Base-by-base conservation (phyloP, 306 rosid species). In the Urtica urens region DNA sequence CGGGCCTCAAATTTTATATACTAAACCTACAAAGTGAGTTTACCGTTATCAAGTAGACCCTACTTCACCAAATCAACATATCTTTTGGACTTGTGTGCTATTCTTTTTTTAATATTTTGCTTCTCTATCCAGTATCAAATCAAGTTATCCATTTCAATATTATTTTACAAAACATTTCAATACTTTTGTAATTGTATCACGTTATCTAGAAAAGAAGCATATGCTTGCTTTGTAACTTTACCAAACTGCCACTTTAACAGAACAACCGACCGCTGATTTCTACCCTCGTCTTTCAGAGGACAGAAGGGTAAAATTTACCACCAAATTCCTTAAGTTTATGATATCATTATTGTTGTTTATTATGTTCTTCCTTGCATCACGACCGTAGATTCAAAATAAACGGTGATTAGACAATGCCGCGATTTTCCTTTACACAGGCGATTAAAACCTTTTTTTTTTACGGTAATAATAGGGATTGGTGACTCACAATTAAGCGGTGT, bases 41-140 rank as follows among this genome's bases (percentile, higher is more conserved):
- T 57, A 51, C 60, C 71, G 71, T 58, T 65, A 58, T 38, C 45
- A 5, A 12, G 40, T 58, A 31, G 70, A 49, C 59, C 70, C 59
- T 33, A 57, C 64, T 31, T 6, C 17, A 5, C 13, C 23, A 53
- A 34, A 13, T 33, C 12, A 17, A 18, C 24, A 29, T 44, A 2
- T 27, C 1, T 17, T 9, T n/a, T 25, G 49, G 38, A 19, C 22
- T 35, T 23, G 11, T 25, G n/a, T n/a, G n/a, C n/a, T n/a, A n/a
- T n/a, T n/a, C n/a, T n/a, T n/a, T n/a, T 5, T 23, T 41, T 25
- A 45, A 9, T 1, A 23, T 1, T 8, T 31, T 7, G 20, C 43
- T 35, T 28, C n/a, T 3, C 42, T 51, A 30, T 47, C 59, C 6
- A 41, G 0, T 44, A n/a, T 14, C 62, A 57, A 7, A 5, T 31